Evolutionary conservation across 164 flowering plant genomes (phyloP), one percentile per base, ranked within the genome.

Genomic region (Saururus chinensis): DNA sequence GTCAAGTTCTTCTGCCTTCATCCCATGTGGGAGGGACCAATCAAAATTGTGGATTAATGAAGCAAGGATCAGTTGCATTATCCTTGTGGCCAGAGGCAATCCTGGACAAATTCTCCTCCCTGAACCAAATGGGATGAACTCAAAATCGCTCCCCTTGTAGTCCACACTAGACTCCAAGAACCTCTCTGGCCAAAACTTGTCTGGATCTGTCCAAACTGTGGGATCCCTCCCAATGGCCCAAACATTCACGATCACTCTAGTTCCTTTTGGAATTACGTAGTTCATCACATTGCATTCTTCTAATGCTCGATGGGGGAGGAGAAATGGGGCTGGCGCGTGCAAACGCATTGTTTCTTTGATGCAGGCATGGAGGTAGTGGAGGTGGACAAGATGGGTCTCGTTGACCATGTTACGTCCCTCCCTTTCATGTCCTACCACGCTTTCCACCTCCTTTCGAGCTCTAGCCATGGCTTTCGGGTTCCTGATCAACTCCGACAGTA

Each of bases 91-190:
- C 9, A 74, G 63, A 5, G 62, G 67, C 66, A 66, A 61, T 2
- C 77, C 80, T 0, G 67, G 67, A 30, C 80, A 74, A 2, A 65
- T 60, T 58, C 80, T 59, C 20, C 76, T 53, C 1, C 81, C 78
- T 0, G 78, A 60, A 9, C 76, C 81, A 37, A 77, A 77, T 0
- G 81, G 78, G 41, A 72, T 37, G 13, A 70, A 19, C 60, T 72
- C 74, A 30, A 74, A 77, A 53, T 72, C 66, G 23, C 64, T 66
- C 14, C 81, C 78, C 57, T 72, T 71, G 19, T 67, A 73, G 17
- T 74, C 78, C 7, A 74, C 4, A 4, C 60, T 51, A 0, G 20
- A 22, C 0, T 64, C 73, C 5, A 69, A n/a, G 40, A 77, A 77
- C 51, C 78, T 60, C 35, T 74, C 74, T 0, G 78, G 80, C 42